A percentile compares a stretch with the other conserved stretches of the same genome.
These are phyloP conservation scores for Macrophomina phaseolina DNA, from an alignment of 2,329 filamentous ascomycete species.

Conservation along the genomic window DNA sequence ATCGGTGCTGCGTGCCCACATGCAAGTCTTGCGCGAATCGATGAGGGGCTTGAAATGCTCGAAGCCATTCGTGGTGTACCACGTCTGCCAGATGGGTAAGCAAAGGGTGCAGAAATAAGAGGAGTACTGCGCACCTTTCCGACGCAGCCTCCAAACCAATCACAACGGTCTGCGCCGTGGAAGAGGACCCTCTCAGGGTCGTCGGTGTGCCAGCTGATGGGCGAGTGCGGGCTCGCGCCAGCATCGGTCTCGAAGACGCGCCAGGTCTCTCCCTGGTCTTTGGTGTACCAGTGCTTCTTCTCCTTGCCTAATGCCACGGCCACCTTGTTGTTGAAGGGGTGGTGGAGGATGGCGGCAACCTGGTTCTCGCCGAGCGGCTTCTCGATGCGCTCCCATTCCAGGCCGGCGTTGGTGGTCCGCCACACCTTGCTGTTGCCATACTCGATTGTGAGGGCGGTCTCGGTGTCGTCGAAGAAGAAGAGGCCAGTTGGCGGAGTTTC, in stretches of 20 bases:
- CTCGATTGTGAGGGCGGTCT: slow-evolving; percentile 79
- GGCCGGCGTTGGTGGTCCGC: slow-evolving; percentile 81
- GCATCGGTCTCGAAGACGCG: slow-evolving; percentile 67
- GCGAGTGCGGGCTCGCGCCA: slow-evolving; percentile 61
- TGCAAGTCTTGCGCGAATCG: slow-evolving; percentile 74
- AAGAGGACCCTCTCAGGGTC: slow-evolving; percentile 88
- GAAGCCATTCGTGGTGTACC: slow-evolving; percentile 89
- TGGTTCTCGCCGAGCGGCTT: slow-evolving; percentile 66
- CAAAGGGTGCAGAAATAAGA: slow-evolving; percentile 35
- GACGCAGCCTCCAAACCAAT: slow-evolving; percentile 44
- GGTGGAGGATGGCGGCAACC: slow-evolving; percentile 70
- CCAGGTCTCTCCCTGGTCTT: slow-evolving; percentile 84
- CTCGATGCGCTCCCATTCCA: slow-evolving; percentile 71
- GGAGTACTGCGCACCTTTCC: slow-evolving; percentile 68
- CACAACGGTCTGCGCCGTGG: slow-evolving; percentile 57
- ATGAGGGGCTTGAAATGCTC: slow-evolving; percentile 69
- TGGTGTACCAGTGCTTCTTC: slow-evolving; percentile 79
- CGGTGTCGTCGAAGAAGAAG: slow-evolving; percentile 90
- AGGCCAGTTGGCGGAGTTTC: slow-evolving; percentile 64
- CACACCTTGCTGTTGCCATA: slow-evolving; percentile 68
- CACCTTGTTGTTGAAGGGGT: slow-evolving; percentile 76
- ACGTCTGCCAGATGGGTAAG: slow-evolving; percentile 46
- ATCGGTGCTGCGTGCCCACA: slow-evolving; percentile 82
- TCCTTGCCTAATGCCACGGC: slow-evolving; percentile 79
- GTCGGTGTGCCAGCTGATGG: slow-evolving; percentile 79